phyloP scores from a whole-genome alignment of 345 rosid species.

The Microcos paniculata region DNA sequence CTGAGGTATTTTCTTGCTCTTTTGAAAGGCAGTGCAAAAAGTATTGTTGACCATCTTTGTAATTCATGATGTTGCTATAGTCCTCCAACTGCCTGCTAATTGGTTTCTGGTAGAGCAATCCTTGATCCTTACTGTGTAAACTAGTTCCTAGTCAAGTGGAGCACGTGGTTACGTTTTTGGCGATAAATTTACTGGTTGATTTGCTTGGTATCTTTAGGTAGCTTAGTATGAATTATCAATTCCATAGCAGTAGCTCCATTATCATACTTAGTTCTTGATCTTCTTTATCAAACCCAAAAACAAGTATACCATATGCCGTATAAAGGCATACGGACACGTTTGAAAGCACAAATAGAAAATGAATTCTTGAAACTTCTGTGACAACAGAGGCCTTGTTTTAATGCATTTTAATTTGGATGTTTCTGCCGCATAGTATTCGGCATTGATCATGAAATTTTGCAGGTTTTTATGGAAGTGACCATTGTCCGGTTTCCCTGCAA shows the following conservation, averaged over 20 bases:
- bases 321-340: neutral
- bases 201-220: neutral
- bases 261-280: neutral
- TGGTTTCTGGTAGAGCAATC: neutral
- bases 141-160: neutral
- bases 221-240: neutral
- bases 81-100: neutral
- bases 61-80: neutral
- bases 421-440: neutral
- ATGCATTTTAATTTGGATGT: neutral
- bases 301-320: neutral
- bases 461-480: constrained; percentile 95
- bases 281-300: neutral
- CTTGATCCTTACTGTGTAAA: neutral
- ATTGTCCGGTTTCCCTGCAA: constrained; percentile 83
- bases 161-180: neutral
- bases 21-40: neutral
- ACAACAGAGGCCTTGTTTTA: neutral
- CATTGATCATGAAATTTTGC: constrained; percentile 23
- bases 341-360: neutral
- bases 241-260: neutral
- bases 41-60: neutral
- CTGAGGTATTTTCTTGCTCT: neutral
- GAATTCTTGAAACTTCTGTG: neutral
- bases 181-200: neutral